Base-by-base conservation (phyloP, 352 stramenopile genomes). In the Pythium rhizo-oryzae region DNA sequence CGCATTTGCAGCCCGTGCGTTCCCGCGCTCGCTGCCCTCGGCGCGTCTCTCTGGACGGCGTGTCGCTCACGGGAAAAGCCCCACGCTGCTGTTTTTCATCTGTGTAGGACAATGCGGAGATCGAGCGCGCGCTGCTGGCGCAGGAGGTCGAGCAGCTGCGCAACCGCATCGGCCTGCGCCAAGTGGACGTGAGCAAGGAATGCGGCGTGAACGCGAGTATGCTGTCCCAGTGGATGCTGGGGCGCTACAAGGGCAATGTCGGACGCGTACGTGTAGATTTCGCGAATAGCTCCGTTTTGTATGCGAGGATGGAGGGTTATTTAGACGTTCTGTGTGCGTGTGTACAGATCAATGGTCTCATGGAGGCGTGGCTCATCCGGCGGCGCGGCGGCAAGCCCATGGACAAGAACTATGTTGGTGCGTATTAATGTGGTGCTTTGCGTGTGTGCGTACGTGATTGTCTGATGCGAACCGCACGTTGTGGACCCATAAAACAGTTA, bases 201-300 rank as follows among this genome's bases (percentile, higher is more conserved):
- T 94, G 86, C 39, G 86, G 86, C 49, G 86, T 94, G 56, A 94
- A 94, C 62, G 86, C 86, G 41, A 91, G 81, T 66, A 94, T 94
- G 86, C 78, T 94, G 49, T 94, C 86, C 44, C 86, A 94, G 71
- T 94, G 86, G 86, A 94, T 94, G 86, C 76, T 94, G 49, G 86
- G 86, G 11, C 76, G 86, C 28, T 94, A 94, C 81, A 94, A 94
- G 57, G 86, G 86, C 65, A 94, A 94, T 56, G 81, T 94, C 52
- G 84, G 79, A 0, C 77, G 86, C 62, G 84, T 93, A 80, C 33
- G 84, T 75, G 46, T 58, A 9, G 30, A 44, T 33, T 13, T 15
- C 15, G 0, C 23, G 28, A 33, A 6, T 33, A 33, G 2, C 6
- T 6, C 3, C 28, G 28, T 33, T 33, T 6, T 33, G 28, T 33